A percentile compares a stretch with the other conserved stretches of the same genome.
These are phyloP conservation scores for Leishmania lainsoni DNA, from an alignment of 208 protist genomes.

Conservation along the genomic window DNA sequence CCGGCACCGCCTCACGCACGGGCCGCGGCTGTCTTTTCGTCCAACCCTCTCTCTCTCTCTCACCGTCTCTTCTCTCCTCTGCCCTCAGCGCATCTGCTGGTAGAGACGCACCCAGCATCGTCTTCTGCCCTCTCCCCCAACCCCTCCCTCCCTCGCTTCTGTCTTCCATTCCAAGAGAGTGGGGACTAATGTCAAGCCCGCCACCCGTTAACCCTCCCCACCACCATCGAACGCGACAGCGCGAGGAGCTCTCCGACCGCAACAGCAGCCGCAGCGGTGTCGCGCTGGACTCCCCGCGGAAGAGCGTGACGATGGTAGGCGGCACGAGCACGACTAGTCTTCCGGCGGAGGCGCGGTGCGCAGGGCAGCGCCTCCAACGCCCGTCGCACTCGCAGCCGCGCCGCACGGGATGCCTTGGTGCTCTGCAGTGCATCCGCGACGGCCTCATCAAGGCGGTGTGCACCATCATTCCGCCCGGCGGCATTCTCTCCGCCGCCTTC, in stretches of 20 bases:
- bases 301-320: background rate
- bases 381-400: background rate
- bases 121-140: background rate
- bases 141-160: background rate
- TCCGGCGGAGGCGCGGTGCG: background rate
- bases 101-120: background rate
- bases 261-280: background rate
- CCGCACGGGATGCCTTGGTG: background rate
- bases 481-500: constrained; percentile 39
- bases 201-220: background rate
- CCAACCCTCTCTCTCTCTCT: background rate
- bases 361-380: constrained; percentile 2
- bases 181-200: background rate
- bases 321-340: background rate
- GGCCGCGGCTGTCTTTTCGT: background rate
- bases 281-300: background rate
- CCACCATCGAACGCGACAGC: background rate
- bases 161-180: background rate
- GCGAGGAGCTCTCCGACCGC: background rate
- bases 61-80: background rate
- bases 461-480: constrained; percentile 35
- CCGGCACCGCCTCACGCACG: background rate
- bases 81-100: background rate
- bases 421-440: background rate
- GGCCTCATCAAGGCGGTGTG: constrained; percentile 4